A percentile compares a stretch with the other conserved stretches of the same genome.
These are phyloP conservation scores for Agaricus sinodeliciosus DNA, from an alignment of 768 basidiomycete species.

Conservation along the genomic window DNA sequence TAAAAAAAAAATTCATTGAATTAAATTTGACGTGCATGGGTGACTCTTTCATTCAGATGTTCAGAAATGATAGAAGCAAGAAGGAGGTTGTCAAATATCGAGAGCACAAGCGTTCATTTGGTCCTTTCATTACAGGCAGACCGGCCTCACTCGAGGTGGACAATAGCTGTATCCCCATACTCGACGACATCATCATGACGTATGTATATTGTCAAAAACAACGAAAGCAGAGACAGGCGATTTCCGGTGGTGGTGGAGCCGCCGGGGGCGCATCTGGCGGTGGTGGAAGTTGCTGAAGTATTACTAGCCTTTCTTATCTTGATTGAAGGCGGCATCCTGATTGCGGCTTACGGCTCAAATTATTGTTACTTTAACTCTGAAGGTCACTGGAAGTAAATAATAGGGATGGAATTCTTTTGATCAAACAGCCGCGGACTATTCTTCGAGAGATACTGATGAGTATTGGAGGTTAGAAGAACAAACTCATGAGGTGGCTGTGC, in stretches of 20 bases:
- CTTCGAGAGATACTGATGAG: no score
- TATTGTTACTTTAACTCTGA: no score
- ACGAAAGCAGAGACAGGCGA: conserved; percentile 17
- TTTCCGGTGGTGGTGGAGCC: background rate
- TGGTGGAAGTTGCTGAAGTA: background rate
- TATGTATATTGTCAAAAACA: conserved; percentile 25
- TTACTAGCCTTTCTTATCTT: background rate
- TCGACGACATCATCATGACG: conserved; percentile 24
- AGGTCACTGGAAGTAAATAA: no score
- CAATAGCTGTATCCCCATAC: conserved; percentile 18
- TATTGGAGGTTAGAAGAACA: no score
- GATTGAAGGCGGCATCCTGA: background rate
- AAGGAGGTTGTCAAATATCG: conserved; percentile 15
- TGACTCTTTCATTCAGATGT: conserved; percentile 9
- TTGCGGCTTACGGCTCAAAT: no score
- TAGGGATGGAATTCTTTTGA: no score
- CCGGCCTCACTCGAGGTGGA: conserved; percentile 21
- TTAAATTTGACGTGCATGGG: background rate
- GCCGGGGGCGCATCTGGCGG: background rate
- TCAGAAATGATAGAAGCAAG: conserved; percentile 14
- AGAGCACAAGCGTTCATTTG: conserved; percentile 4
- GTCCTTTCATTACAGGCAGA: background rate
- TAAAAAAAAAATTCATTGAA: background rate
- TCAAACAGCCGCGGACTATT: no score
- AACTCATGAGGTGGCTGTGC: background rate